A percentile compares a stretch with the other conserved stretches of the same genome.
Evolutionary conservation across 2,329 filamentous ascomycete genomes (phyloP).

Genomic region (Aciculosporium take): DNA sequence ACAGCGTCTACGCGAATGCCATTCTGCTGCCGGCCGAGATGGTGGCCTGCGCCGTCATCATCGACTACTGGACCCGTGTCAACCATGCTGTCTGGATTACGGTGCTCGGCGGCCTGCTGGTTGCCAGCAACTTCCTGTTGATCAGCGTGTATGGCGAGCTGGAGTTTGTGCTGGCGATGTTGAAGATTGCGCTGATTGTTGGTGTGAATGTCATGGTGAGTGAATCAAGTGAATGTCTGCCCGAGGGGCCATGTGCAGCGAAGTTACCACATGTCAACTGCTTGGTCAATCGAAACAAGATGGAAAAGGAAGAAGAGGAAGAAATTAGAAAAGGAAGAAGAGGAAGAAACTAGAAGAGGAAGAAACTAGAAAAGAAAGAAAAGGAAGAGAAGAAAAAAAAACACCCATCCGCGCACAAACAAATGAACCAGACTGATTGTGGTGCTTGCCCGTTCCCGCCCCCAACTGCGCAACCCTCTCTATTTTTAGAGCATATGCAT

Average conservation of each 20-base stretch:
- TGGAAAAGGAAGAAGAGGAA: too few species aligned
- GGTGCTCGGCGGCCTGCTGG: conserved; percentile 36
- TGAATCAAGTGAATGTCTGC: too few species aligned
- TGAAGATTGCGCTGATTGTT: conserved; percentile 43
- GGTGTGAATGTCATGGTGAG: conserved; percentile 49
- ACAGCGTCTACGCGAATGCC: conserved; percentile 36
- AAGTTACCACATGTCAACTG: too few species aligned
- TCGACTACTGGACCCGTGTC: conserved; percentile 27
- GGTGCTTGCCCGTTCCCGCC: background rate
- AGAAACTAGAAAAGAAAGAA: too few species aligned
- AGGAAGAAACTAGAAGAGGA: too few species aligned
- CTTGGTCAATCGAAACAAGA: too few species aligned
- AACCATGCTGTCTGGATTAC: conserved; percentile 41
- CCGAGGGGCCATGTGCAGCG: too few species aligned
- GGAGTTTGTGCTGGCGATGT: conserved; percentile 41
- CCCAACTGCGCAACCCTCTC: background rate
- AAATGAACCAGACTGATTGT: background rate
- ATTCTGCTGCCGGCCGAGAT: conserved; percentile 39
- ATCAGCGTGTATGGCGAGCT: conserved; percentile 45
- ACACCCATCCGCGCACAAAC: background rate
- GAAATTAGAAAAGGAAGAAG: too few species aligned
- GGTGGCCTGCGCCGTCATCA: conserved; percentile 38
- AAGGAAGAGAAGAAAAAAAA: too few species aligned
- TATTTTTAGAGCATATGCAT: conserved; percentile 6
- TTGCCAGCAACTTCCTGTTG: conserved; percentile 39